Evolutionary conservation across 2,329 filamentous ascomycete genomes (phyloP), one percentile per base, ranked within the genome.

Genomic region (Cylindrodendrum hubeiense): DNA sequence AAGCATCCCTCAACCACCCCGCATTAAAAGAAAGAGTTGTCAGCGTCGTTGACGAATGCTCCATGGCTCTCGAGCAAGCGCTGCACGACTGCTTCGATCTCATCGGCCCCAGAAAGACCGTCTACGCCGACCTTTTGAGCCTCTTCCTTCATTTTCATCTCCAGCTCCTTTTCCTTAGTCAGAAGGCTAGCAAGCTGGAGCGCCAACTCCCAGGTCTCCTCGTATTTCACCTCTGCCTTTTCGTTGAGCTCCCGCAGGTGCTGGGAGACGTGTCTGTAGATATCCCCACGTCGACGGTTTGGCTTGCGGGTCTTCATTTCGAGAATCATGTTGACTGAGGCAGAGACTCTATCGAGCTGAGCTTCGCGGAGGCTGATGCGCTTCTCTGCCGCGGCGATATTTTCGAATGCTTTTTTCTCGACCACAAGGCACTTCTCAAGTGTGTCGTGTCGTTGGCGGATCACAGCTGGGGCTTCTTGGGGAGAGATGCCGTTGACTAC

Each of bases 181-280:
- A 68, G 43, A 6, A 70, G 53, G 1, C 47, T 43, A 1, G 65
- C 53, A 15, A 67, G 50, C 26, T 65, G 24, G 4, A 57, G n/a
- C 0, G 59, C 55, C 49, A 63, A 22, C 46, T 66, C 46, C 54
- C 56, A 65, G 0, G 58, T 57, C 33, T 67, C 51, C 30, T 54
- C 39, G 15, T 65, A 39, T 17, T 65, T 60, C 17, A 30, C 33
- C 5, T 43, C 37, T 8, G 21, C 37, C 41, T 22, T 52, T 26
- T 58, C 47, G 41, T 65, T 52, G n/a, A 65, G 30, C 9, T 67
- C 67, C 15, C 68, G 70, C 34, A 79, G 67, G 59, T 76, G 69
- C 57, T 62, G 67, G 24, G 74, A 75, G 2, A 77, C 66, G 21
- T 73, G 71, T 13, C 72, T 64, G 24, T 76, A 73, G 21, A 77